These are phyloP conservation scores for Pulicaria dysenterica DNA, from an alignment of 129 eudicot genomes.

Conservation along the genomic window DNA sequence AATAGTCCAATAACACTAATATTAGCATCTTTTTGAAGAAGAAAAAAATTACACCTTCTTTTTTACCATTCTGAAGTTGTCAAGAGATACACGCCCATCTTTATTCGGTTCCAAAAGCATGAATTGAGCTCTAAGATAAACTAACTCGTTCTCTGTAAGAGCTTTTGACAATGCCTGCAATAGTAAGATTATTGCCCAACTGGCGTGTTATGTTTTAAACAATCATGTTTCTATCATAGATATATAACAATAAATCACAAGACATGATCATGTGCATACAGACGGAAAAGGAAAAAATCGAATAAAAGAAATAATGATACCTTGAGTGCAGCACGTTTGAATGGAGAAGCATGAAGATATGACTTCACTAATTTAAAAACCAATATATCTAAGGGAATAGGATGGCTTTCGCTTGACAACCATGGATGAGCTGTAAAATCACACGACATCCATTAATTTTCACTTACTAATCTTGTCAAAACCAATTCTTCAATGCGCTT, in stretches of 20 bases:
- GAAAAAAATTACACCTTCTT: neutral
- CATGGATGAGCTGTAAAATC: conserved; percentile 80
- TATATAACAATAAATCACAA: neutral
- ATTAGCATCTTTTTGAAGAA: conserved; percentile 1
- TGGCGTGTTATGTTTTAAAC: neutral
- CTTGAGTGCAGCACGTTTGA: conserved; percentile 89
- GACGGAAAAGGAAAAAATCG: neutral
- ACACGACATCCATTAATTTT: conserved; percentile 1
- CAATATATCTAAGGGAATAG: conserved; percentile 80
- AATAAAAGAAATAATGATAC: conserved; percentile 36
- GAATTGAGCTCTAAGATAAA: conserved; percentile 82
- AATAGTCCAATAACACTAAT: neutral
- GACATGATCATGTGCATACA: neutral
- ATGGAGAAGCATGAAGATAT: conserved; percentile 82
- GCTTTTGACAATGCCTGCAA: conserved; percentile 87
- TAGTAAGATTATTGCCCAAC: neutral
- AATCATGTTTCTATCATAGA: neutral
- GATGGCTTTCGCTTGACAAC: conserved; percentile 72
- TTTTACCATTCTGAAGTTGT: conserved; percentile 77
- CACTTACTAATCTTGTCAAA: neutral
- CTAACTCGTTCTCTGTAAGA: conserved; percentile 79
- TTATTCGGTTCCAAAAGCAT: conserved; percentile 87
- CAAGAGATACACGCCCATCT: conserved; percentile 86
- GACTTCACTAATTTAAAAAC: conserved; percentile 78
- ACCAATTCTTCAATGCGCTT: no score